These are phyloP conservation scores for Sphaerosporella brunnea DNA, from an alignment of 495 filamentous ascomycete genomes.

Conservation along the genomic window DNA sequence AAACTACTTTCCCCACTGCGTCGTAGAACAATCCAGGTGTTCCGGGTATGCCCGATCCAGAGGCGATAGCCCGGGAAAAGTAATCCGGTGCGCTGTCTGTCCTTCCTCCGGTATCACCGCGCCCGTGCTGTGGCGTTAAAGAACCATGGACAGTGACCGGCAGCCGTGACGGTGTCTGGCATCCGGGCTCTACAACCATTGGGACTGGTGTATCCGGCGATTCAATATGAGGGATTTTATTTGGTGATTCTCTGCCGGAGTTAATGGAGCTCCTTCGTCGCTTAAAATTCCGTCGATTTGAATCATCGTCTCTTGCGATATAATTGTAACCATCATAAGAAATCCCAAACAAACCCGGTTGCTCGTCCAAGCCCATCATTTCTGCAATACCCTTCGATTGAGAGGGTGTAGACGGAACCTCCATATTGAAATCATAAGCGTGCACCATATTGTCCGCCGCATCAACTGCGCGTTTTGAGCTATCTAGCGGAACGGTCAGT, in stretches of 20 bases:
- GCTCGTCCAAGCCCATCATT: neutral
- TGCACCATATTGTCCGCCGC: constrained; percentile 74
- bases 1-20: constrained; percentile 19
- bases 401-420: constrained; percentile 44
- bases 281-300: constrained; percentile 1
- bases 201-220: neutral
- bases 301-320: neutral
- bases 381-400: neutral
- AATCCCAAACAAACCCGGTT: neutral
- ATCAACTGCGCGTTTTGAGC: constrained; percentile 59
- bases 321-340: neutral
- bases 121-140: neutral
- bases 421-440: constrained; percentile 76
- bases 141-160: too few relatives aligned
- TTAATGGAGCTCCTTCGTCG: neutral
- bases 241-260: constrained; percentile 1
- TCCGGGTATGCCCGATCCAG: neutral
- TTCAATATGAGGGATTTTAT: constrained; percentile 5
- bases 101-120: neutral
- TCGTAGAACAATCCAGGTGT: constrained; percentile 17
- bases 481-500: too few relatives aligned
- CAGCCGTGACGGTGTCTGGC: neutral
- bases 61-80: neutral
- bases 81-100: neutral
- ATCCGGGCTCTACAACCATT: neutral